Base-by-base conservation (phyloP, 441 rosid species). In the Brassica hybrid region DNA sequence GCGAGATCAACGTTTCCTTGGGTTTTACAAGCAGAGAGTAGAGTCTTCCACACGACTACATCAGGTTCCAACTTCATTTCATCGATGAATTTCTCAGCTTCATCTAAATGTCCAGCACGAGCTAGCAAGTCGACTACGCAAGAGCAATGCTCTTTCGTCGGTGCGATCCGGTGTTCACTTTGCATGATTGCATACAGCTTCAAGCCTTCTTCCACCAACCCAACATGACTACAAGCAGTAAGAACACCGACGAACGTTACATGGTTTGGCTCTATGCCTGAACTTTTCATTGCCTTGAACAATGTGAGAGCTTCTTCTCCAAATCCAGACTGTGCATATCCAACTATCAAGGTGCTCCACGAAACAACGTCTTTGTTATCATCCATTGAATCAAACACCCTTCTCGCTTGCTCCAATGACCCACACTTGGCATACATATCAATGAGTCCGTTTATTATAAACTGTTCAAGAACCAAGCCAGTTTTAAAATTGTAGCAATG, bases 401-500 rank as follows among this genome's bases (percentile, higher is more conserved):
- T 63, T 23, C 71, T 68, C 1, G 89, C 87, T 78, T 52, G 80
- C 73, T 50, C 75, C n/a, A 85, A 80, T 56, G 87, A 87, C 36
- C 93, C 93, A 58, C 87, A 87, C 67, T 87, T 89, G 36, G 85
- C 83, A 62, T 89, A 86, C 88, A 87, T 78, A 83, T 89, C 88
- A 34, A 85, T 83, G 66, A 89, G 59, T 5, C 87, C 79, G 61
- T 89, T 89, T 62, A 19, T 73, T 58, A 87, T 81, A 59, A 80
- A 82, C n/a, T 80, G 82, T 69, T 86, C 84, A 59, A 68, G 74
- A 54, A 70, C 67, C 78, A 87, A 74, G 23, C 86, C 88, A 6
- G 80, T 65, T 86, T 89, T 89, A 7, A 80, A 7, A 32, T 78
- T 76, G 56, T 78, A 82, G 85, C 89, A 79, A 72, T 85, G 88